Conservation (phyloP, 331 rosid species). For the Quercus lobata region DNA sequence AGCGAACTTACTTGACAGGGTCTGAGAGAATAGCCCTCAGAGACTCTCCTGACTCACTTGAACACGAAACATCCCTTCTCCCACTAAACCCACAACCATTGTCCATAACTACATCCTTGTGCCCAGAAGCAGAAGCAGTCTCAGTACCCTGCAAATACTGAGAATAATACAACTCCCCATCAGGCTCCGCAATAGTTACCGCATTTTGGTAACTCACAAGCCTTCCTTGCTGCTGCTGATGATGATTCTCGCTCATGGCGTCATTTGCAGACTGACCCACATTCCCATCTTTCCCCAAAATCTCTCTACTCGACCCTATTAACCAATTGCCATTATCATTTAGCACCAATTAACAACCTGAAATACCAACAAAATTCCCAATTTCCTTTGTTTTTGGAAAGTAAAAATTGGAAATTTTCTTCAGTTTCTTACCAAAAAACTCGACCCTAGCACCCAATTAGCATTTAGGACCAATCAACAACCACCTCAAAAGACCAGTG, state of each 20-base stretch:
- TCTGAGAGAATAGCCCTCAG: constrained; percentile 82
- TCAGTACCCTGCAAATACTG: constrained; percentile 76
- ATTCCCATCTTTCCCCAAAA: constrained; percentile 54
- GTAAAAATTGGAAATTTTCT: too few relatives aligned
- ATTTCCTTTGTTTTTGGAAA: too few relatives aligned
- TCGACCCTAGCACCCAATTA: too few relatives aligned
- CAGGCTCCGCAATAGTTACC: constrained; percentile 61
- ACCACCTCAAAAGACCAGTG: not conserved
- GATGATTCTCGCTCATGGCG: constrained; percentile 37
- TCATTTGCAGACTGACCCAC: constrained; percentile 39
- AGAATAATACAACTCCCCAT: constrained; percentile 76
- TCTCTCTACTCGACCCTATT: constrained; percentile 60
- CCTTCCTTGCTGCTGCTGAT: constrained; percentile 43
- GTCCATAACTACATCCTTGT: constrained; percentile 61
- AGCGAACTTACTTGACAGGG: constrained; percentile 77
- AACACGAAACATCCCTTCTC: constrained; percentile 55
- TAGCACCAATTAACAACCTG: constrained; percentile 17
- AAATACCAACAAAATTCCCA: not conserved
- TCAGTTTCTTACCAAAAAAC: too few relatives aligned
- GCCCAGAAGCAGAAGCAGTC: constrained; percentile 50
- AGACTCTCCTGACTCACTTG: constrained; percentile 77
- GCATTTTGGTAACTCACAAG: constrained; percentile 56
- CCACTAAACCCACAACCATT: constrained; percentile 86
- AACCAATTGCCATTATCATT: constrained; percentile 9
- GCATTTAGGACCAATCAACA: not conserved